These are phyloP conservation scores for Pichia gijzeniarum DNA, from an alignment of 805 yeast genomes.

Conservation along the genomic window DNA sequence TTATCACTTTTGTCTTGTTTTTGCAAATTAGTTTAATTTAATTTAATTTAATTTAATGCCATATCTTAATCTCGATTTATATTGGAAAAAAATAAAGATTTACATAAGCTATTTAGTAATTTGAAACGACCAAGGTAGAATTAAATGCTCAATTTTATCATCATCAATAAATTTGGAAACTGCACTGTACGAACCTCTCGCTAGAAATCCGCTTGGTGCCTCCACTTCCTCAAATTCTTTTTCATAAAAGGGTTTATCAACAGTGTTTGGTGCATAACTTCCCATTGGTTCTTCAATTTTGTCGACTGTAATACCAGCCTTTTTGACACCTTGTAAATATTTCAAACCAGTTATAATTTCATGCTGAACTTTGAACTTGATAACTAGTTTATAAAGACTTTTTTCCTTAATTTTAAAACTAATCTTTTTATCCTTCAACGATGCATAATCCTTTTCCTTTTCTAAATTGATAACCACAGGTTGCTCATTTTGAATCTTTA, in stretches of 20 bases:
- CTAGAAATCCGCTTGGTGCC: conserved; percentile 86
- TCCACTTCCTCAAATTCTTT: conserved; percentile 62
- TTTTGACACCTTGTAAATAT: conserved; percentile 77
- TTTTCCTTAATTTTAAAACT: conserved; percentile 76
- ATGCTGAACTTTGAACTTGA: conserved; percentile 80
- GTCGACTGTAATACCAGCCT: conserved; percentile 83
- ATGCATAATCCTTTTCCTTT: conserved; percentile 47
- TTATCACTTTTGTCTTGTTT: neutral
- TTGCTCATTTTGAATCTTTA: conserved; percentile 57
- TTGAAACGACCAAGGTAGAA: conserved; percentile 80
- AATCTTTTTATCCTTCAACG: conserved; percentile 44
- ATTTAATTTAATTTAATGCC: too few species aligned
- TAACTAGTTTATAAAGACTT: conserved; percentile 61
- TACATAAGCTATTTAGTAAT: conserved; percentile 45
- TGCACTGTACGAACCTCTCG: conserved; percentile 81
- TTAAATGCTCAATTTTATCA: conserved; percentile 67
- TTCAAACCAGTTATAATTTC: conserved; percentile 80
- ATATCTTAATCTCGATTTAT: too few species aligned
- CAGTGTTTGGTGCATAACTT: conserved; percentile 83
- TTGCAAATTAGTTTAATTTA: neutral
- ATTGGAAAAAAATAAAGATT: too few species aligned
- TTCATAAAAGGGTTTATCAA: conserved; percentile 75
- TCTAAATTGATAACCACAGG: conserved; percentile 69
- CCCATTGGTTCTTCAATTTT: conserved; percentile 85
- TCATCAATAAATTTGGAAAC: conserved; percentile 81